phyloP scores from a whole-genome alignment of 768 basidiomycete genomes.

The Pleurotus salmoneostramineus region DNA sequence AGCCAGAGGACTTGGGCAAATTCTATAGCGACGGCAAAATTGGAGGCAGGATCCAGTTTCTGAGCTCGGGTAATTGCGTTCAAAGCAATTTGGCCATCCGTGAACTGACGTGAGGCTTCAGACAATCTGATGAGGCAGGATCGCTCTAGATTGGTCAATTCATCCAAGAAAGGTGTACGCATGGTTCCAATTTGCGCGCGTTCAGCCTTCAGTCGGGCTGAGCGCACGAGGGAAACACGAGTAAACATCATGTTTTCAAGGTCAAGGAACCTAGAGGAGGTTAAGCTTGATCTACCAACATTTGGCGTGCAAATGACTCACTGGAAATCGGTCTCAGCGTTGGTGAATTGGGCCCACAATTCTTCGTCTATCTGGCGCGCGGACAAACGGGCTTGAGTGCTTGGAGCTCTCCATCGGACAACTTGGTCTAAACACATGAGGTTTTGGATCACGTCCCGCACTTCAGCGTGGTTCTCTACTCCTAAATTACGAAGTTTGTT shows the following conservation, averaged over 20 bases:
- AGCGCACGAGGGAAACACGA: conserved; percentile 76
- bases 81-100: conserved; percentile 76
- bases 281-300: not conserved
- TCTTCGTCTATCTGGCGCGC: conserved; percentile 26
- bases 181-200: conserved; percentile 75
- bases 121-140: conserved; percentile 69
- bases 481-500: conserved; percentile 59
- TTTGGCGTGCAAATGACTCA: conserved; percentile 30
- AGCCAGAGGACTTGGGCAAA: conserved; percentile 90
- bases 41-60: conserved; percentile 41
- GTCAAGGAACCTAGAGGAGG: conserved; percentile 56
- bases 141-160: conserved; percentile 60
- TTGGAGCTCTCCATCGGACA: conserved; percentile 49
- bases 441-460: conserved; percentile 62
- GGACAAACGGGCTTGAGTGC: conserved; percentile 27
- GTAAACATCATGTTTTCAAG: conserved; percentile 80
- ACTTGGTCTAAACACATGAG: conserved; percentile 84
- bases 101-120: conserved; percentile 61
- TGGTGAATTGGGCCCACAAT: conserved; percentile 39
- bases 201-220: conserved; percentile 64
- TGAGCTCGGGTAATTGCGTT: conserved; percentile 83
- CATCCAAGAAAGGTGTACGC: conserved; percentile 44
- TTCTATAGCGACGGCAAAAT: conserved; percentile 64
- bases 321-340: conserved; percentile 61
- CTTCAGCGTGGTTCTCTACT: conserved; percentile 76